Percentiles rank a stretch among this genome's conserved stretches.
Evolutionary conservation across 768 basidiomycete genomes (phyloP).

Genomic region (Grammothele lineata): DNA sequence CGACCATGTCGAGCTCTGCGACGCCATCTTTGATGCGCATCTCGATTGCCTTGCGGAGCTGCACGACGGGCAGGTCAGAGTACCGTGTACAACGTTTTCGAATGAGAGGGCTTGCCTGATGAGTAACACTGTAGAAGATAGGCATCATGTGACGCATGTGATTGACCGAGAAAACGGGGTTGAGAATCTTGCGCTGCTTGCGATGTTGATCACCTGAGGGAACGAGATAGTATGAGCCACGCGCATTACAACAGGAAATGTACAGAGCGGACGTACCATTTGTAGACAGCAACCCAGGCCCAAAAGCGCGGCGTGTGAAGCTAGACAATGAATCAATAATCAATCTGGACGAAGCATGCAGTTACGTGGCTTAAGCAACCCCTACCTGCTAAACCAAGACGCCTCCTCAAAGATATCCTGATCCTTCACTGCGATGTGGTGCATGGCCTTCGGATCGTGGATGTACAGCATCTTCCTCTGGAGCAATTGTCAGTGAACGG

Average conservation of each 20-base stretch:
- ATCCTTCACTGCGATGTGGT: conserved; percentile 45
- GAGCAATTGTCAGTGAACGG: neutral
- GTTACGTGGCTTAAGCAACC: neutral
- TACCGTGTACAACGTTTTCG: neutral
- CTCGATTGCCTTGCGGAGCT: conserved; percentile 19
- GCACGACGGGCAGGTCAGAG: conserved; percentile 7
- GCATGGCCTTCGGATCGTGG: conserved; percentile 42
- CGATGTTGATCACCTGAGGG: conserved; percentile 24
- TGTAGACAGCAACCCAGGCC: conserved; percentile 21
- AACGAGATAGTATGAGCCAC: too few species aligned
- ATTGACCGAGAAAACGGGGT: conserved; percentile 25
- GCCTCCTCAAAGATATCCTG: conserved; percentile 16
- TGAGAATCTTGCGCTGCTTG: conserved; percentile 29
- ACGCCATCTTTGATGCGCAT: neutral
- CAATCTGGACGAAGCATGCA: too few species aligned
- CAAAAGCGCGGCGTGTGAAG: conserved; percentile 16
- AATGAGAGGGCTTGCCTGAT: conserved; percentile 10
- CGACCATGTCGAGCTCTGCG: conserved; percentile 18
- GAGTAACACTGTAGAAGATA: conserved; percentile 20
- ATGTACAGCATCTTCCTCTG: conserved; percentile 34
- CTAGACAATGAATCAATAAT: too few species aligned
- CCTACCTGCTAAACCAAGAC: conserved; percentile 15
- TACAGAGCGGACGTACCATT: conserved; percentile 11
- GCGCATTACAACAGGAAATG: too few species aligned
- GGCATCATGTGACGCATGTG: conserved; percentile 25